These are phyloP conservation scores for Chionographis japonica DNA, from an alignment of 106 monocot genomes.

Conservation along the genomic window DNA sequence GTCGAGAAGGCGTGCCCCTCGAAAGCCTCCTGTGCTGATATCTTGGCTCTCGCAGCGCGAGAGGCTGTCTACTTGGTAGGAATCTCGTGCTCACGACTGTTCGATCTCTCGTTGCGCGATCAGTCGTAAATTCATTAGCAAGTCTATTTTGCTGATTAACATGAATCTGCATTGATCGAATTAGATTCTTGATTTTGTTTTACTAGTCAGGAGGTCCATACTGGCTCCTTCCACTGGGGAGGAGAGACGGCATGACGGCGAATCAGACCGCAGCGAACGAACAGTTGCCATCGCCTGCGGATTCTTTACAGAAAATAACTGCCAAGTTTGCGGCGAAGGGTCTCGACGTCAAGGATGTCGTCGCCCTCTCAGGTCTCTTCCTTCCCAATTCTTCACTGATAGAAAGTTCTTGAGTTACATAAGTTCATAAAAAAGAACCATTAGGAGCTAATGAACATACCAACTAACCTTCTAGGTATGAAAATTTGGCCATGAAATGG, in stretches of 20 bases:
- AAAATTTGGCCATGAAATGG: too few relatives aligned
- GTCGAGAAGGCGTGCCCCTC: conserved; percentile 8
- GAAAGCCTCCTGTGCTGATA: conserved; percentile 22
- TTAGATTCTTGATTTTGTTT: too few relatives aligned
- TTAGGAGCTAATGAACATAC: too few relatives aligned
- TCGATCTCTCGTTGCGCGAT: too few relatives aligned
- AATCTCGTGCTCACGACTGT: not conserved
- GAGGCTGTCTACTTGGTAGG: conserved; percentile 1
- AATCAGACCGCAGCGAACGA: not conserved
- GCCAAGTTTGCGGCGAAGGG: not conserved
- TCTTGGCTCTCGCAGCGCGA: conserved; percentile 15
- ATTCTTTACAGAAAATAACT: not conserved
- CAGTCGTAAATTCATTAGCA: too few relatives aligned
- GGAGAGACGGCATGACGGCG: not conserved
- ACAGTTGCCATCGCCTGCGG: not conserved
- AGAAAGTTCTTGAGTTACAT: too few relatives aligned
- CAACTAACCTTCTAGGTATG: too few relatives aligned
- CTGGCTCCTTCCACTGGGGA: not conserved
- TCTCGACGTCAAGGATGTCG: not conserved
- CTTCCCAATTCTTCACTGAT: too few relatives aligned
- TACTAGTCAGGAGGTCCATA: not conserved
- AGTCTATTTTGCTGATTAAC: too few relatives aligned
- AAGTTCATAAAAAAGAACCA: too few relatives aligned
- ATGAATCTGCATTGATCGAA: too few relatives aligned
- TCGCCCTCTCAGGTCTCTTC: not conserved